Evolutionary conservation across 1,284 basidiomycete species (phyloP).

Genomic region (Ceratobasidium sp.): DNA sequence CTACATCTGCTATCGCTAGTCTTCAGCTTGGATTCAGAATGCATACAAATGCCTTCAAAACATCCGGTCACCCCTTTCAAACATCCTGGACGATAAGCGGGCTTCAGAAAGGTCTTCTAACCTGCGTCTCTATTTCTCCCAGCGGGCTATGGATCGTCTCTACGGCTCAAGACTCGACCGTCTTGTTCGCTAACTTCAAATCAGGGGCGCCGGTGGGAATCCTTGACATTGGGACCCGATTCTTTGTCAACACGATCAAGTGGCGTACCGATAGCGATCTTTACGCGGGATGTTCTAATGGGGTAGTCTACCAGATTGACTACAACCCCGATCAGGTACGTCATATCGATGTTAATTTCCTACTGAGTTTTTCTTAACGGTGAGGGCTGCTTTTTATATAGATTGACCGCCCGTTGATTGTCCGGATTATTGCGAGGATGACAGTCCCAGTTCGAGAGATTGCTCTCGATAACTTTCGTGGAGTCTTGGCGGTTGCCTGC

Average conservation of each 20-base stretch:
- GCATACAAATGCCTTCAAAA: too few relatives aligned
- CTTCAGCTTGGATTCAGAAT: too few relatives aligned
- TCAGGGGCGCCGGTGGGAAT: background rate
- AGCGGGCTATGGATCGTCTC: background rate
- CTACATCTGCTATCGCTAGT: too few relatives aligned
- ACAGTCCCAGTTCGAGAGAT: too few relatives aligned
- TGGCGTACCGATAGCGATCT: background rate
- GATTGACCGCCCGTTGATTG: background rate
- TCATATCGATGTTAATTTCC: background rate
- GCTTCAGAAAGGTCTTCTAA: background rate
- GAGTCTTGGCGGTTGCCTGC: too few relatives aligned
- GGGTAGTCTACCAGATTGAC: background rate
- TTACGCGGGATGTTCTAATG: background rate
- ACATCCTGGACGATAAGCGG: background rate
- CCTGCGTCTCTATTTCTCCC: background rate
- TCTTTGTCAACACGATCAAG: background rate
- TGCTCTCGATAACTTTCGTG: too few relatives aligned
- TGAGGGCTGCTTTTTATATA: background rate
- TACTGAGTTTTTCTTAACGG: background rate
- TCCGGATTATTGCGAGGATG: too few relatives aligned
- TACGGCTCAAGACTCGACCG: background rate
- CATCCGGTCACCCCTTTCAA: too few relatives aligned
- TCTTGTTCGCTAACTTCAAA: background rate
- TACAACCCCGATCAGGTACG: background rate
- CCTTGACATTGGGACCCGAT: background rate